Evolutionary conservation across 2,329 filamentous ascomycete genomes (phyloP).

Genomic region (Scedosporium aurantiacum): DNA sequence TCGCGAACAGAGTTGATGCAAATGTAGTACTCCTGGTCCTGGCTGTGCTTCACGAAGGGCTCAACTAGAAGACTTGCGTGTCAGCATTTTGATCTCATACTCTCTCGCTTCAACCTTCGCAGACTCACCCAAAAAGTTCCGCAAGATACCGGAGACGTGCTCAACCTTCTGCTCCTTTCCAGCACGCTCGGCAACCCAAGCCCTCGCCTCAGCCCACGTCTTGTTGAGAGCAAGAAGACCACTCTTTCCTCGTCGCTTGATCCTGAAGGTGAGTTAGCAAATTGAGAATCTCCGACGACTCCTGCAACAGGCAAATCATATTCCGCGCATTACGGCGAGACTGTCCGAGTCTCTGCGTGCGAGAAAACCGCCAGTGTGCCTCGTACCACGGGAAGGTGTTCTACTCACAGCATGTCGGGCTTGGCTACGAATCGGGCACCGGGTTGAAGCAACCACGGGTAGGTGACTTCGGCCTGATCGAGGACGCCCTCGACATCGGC

Average conservation of each 20-base stretch:
- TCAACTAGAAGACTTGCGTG: constrained; percentile 41
- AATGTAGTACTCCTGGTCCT: constrained; percentile 98
- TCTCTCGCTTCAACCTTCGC: background rate
- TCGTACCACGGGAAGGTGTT: background rate
- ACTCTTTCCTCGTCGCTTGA: constrained; percentile 99
- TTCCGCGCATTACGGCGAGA: no score
- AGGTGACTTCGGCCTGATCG: constrained; percentile 90
- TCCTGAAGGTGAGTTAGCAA: constrained; percentile 24
- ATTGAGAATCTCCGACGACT: background rate
- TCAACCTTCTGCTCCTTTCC: constrained; percentile 91
- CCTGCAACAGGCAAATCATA: no score
- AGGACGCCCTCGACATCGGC: constrained; percentile 73
- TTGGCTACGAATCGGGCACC: constrained; percentile 95
- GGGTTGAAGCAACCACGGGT: constrained; percentile 81
- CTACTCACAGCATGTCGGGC: constrained; percentile 71
- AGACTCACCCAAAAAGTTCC: constrained; percentile 67
- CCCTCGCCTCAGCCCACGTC: constrained; percentile 86
- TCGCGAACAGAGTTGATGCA: constrained; percentile 99
- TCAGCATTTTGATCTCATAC: background rate
- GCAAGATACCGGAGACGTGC: constrained; percentile 75
- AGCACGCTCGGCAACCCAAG: constrained; percentile 86
- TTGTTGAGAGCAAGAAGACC: constrained; percentile 95
- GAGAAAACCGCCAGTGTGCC: no score
- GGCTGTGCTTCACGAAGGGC: constrained; percentile 92
- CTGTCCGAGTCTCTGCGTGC: no score